Conservation (phyloP, 768 basidiomycete genomes). For the Pisolithus sp. region DNA sequence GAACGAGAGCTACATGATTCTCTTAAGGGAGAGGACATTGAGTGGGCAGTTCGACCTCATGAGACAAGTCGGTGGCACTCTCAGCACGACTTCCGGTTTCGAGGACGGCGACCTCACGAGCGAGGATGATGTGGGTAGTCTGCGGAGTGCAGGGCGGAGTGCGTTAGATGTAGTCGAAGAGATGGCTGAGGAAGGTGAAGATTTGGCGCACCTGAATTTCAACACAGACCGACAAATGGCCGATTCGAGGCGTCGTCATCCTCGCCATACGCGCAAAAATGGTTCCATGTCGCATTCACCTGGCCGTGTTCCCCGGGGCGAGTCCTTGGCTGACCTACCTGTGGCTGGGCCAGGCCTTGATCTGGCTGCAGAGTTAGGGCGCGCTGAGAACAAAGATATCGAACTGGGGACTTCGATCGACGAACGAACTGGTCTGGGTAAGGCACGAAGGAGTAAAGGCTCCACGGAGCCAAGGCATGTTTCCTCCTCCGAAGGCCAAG, state of each 20-base stretch:
- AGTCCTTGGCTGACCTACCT: constrained; percentile 80
- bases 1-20: constrained; percentile 94
- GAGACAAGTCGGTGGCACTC: constrained; percentile 53
- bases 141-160: constrained; percentile 51
- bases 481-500: constrained; percentile 35
- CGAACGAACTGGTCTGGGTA: constrained; percentile 41
- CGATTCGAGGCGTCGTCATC: constrained; percentile 36
- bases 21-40: constrained; percentile 85
- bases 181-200: constrained; percentile 28
- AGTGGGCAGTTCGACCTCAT: constrained; percentile 81
- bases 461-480: constrained; percentile 26
- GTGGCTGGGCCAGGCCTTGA: constrained; percentile 87
- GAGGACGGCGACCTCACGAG: constrained; percentile 27
- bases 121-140: constrained; percentile 45
- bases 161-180: constrained; percentile 62
- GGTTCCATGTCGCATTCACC: constrained; percentile 48
- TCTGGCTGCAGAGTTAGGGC: constrained; percentile 85
- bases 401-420: constrained; percentile 51
- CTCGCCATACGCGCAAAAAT: constrained; percentile 45
- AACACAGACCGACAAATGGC: constrained; percentile 33
- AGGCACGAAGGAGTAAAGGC: constrained; percentile 39
- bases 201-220: constrained; percentile 30
- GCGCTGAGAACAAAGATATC: constrained; percentile 85
- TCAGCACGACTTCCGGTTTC: constrained; percentile 35
- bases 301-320: constrained; percentile 46